These are phyloP conservation scores for Nyctanthes arbortristis DNA, from an alignment of 257 asterid species.

Conservation along the genomic window DNA sequence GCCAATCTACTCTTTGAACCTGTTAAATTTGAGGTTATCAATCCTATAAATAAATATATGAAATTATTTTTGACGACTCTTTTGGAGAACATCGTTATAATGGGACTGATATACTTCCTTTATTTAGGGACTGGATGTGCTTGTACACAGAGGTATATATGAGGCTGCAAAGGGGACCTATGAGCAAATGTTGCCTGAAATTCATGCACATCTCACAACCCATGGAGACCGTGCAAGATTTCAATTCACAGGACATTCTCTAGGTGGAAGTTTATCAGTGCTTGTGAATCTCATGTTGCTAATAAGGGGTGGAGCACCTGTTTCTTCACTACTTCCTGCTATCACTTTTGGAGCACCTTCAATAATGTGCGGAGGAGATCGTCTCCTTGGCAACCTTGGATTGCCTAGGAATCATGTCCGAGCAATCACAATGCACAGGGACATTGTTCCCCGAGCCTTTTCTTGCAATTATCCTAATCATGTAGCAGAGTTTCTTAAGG, in stretches of 20 bases:
- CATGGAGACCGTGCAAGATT: constrained; percentile 61
- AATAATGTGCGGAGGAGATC: constrained; percentile 94
- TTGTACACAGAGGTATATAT: constrained; percentile 92
- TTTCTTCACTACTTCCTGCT: constrained; percentile 78
- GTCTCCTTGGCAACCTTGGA: constrained; percentile 59
- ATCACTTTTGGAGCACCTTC: constrained; percentile 89
- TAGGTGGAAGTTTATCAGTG: constrained; percentile 90
- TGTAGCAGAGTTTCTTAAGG: constrained; percentile 87
- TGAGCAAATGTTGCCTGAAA: constrained; percentile 84
- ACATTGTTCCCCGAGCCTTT: constrained; percentile 95
- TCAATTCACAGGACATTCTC: constrained; percentile 94
- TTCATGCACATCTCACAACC: constrained; percentile 58
- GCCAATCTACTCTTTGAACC: constrained; percentile 97
- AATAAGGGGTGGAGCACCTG: constrained; percentile 68
- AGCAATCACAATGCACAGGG: constrained; percentile 85
- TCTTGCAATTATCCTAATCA: constrained; percentile 90
- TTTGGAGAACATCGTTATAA: neutral
- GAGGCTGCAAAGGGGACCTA: constrained; percentile 99
- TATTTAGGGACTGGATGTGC: constrained; percentile 76
- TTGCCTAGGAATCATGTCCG: constrained; percentile 73
- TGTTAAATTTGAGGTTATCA: constrained; percentile 82
- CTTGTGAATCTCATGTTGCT: constrained; percentile 86
- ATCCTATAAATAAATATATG: constrained; percentile 11
- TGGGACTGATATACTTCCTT: constrained; percentile 17
- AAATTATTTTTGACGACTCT: neutral